A percentile compares a stretch with the other conserved stretches of the same genome.
These are phyloP conservation scores for Ogataea wickerhamii DNA, from an alignment of 805 yeast species.

Conservation along the genomic window DNA sequence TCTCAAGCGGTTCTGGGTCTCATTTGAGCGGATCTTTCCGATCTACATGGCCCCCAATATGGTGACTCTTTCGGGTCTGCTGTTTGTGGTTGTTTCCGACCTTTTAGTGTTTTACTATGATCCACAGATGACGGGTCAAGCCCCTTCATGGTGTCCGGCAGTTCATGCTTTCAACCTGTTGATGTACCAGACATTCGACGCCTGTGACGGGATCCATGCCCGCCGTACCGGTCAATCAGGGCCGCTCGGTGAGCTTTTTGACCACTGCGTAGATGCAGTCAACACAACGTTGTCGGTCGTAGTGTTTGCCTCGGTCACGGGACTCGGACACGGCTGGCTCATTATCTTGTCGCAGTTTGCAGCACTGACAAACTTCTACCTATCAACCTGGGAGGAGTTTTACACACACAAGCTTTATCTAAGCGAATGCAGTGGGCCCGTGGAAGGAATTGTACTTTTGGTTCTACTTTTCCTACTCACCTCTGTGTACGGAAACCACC, in stretches of 20 bases:
- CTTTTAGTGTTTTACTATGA: constrained; percentile 66
- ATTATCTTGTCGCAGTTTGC: constrained; percentile 67
- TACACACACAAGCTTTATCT: constrained; percentile 81
- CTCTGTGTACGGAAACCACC: constrained; percentile 63
- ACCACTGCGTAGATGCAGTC: constrained; percentile 73
- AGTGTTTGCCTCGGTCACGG: constrained; percentile 71
- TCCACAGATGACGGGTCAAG: constrained; percentile 55
- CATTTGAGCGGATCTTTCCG: constrained; percentile 74
- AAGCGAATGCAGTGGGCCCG: constrained; percentile 87
- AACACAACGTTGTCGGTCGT: constrained; percentile 73
- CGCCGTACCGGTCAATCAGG: constrained; percentile 93
- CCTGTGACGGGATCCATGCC: constrained; percentile 95
- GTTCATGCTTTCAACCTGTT: constrained; percentile 79
- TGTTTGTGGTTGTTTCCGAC: constrained; percentile 64
- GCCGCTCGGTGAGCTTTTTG: constrained; percentile 91
- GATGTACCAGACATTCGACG: constrained; percentile 92
- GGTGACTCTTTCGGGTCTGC: constrained; percentile 76
- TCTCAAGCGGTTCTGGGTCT: constrained; percentile 78
- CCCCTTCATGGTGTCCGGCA: constrained; percentile 75
- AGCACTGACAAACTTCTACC: constrained; percentile 73
- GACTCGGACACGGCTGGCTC: constrained; percentile 66
- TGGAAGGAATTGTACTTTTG: constrained; percentile 81
- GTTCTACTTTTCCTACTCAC: constrained; percentile 53
- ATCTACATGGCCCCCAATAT: constrained; percentile 89
- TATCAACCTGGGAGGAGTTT: constrained; percentile 94